These are phyloP conservation scores for Luffa aegyptiaca DNA, from an alignment of 306 rosid species.

Conservation along the genomic window DNA sequence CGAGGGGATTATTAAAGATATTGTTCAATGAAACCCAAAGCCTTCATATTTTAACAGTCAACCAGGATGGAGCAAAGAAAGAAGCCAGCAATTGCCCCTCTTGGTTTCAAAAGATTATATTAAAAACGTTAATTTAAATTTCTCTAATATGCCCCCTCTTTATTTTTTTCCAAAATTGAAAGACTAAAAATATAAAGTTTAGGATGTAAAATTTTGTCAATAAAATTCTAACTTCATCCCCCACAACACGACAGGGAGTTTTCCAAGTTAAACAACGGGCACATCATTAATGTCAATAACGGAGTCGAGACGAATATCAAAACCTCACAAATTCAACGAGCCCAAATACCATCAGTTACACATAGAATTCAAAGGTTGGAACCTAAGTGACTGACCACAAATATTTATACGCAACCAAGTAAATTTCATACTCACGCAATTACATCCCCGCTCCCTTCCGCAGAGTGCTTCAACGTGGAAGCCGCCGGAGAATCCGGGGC, in stretches of 20 bases:
- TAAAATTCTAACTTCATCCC: neutral
- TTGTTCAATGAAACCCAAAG: neutral
- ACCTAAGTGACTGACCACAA: neutral
- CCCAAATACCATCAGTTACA: neutral
- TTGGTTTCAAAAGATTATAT: neutral
- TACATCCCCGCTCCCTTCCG: slow-evolving; percentile 7
- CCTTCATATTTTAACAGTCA: neutral
- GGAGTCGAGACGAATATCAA: neutral
- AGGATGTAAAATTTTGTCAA: neutral
- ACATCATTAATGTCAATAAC: neutral
- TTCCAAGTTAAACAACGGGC: neutral
- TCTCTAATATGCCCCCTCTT: neutral
- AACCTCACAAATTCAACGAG: neutral
- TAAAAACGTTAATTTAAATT: neutral
- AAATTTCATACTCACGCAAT: slow-evolving; percentile 20
- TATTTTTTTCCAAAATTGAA: neutral
- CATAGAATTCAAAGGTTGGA: neutral
- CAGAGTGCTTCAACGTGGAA: neutral
- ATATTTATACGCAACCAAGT: neutral
- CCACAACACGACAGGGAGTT: neutral
- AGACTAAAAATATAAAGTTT: neutral
- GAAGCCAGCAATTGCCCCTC: neutral
- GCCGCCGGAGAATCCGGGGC: slow-evolving; percentile 8
- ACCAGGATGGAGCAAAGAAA: neutral
- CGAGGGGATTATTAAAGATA: neutral